These are phyloP conservation scores for Oehlia diaphana DNA, from an alignment of 192 early-diverging fungal genomes.

Conservation along the genomic window DNA sequence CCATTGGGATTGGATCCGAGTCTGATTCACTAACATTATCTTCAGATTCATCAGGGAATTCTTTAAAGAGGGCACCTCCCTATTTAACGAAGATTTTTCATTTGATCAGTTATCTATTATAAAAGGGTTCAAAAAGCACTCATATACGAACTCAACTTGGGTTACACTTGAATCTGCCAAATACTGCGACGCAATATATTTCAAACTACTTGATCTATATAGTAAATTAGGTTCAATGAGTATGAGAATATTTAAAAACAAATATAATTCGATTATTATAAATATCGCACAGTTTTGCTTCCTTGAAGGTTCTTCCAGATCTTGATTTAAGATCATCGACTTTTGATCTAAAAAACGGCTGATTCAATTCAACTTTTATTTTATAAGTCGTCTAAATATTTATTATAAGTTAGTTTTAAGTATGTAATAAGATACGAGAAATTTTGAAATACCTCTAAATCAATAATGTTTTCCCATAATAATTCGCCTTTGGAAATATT, in stretches of 20 bases:
- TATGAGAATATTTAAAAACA: background rate
- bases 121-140: background rate
- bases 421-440: background rate
- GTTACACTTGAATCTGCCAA: constrained; percentile 61
- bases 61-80: background rate
- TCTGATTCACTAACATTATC: background rate
- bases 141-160: constrained; percentile 40
- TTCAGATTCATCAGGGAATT: background rate
- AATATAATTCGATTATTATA: too few relatives aligned
- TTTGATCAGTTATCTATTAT: background rate
- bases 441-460: constrained; percentile 30
- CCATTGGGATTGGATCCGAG: background rate
- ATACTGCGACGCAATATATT: constrained; percentile 59
- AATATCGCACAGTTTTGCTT: background rate
- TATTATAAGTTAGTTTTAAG: background rate
- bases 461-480: constrained; percentile 66
- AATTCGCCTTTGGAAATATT: constrained; percentile 46
- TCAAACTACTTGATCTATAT: background rate
- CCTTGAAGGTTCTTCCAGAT: background rate
- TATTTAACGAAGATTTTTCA: background rate
- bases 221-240: background rate
- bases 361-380: background rate
- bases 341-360: background rate
- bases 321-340: constrained; percentile 8
- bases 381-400: background rate